phyloP scores from a whole-genome alignment of 2,329 filamentous ascomycete genomes.

The Juglanconis sp. region DNA sequence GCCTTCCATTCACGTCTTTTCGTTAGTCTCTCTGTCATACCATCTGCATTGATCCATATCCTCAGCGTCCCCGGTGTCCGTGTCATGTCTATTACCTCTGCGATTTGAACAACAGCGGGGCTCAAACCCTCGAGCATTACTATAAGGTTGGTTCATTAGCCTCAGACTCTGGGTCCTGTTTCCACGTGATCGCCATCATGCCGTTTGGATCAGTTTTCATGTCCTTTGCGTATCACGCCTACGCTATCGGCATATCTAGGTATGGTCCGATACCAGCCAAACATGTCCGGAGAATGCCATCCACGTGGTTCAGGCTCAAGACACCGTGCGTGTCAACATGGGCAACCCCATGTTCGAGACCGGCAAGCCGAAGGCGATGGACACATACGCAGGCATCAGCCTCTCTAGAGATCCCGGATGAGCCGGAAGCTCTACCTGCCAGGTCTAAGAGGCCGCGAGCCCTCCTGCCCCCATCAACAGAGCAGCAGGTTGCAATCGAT shows the following conservation, averaged over 20 bases:
- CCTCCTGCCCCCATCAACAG: constrained; percentile 8
- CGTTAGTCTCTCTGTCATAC: no score
- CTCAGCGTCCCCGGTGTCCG: no score
- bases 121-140: not conserved
- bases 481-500: constrained; percentile 15
- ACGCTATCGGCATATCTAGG: no score
- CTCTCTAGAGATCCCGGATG: not conserved
- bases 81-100: no score
- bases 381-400: not conserved
- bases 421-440: not conserved
- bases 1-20: no score
- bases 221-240: not conserved
- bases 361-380: not conserved
- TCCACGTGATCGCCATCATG: not conserved
- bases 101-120: not conserved
- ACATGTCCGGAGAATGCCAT: no score
- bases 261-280: no score
- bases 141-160: not conserved
- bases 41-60: no score
- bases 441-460: not conserved
- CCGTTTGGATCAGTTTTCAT: not conserved
- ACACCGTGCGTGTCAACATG: not conserved
- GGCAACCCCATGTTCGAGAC: no score
- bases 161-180: not conserved
- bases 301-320: not conserved